These are phyloP conservation scores for Excoecaria agallocha DNA, from an alignment of 345 rosid genomes.

Conservation along the genomic window DNA sequence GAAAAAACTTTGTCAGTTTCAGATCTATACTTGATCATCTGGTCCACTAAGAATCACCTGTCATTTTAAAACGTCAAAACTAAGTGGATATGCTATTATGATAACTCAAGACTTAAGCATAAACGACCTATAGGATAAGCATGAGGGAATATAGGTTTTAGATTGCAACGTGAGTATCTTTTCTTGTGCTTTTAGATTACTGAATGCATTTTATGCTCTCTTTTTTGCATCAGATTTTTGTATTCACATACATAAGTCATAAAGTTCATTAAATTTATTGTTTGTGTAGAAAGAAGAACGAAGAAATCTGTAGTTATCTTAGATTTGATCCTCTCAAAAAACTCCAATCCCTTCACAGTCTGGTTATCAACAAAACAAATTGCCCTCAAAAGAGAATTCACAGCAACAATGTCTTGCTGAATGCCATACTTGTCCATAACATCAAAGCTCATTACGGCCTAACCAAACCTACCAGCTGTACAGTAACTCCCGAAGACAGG, in stretches of 20 bases:
- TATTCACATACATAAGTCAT: no score
- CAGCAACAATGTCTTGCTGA: slow-evolving; percentile 41
- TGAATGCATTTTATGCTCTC: no score
- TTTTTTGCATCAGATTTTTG: no score
- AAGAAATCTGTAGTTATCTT: slow-evolving; percentile 43
- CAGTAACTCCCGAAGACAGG: slow-evolving; percentile 48
- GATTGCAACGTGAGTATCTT: no score
- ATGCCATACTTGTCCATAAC: slow-evolving; percentile 52
- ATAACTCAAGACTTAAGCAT: background rate
- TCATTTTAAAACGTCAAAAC: background rate
- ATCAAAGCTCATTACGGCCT: slow-evolving; percentile 51
- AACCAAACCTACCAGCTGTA: slow-evolving; percentile 31
- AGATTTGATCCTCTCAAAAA: slow-evolving; percentile 37
- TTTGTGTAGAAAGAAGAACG: no score
- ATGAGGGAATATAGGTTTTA: background rate
- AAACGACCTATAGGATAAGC: background rate
- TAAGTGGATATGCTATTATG: background rate
- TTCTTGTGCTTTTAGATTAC: no score
- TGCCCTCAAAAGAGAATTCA: slow-evolving; percentile 52
- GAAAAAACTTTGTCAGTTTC: slow-evolving; percentile 29
- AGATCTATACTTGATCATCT: slow-evolving; percentile 53
- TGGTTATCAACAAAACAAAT: slow-evolving; percentile 40
- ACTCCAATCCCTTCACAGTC: slow-evolving; percentile 36
- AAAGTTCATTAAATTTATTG: no score
- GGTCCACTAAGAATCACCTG: slow-evolving; percentile 88